Conservation (phyloP, 2,329 filamentous ascomycete species). For the Emydomyces testavorans region DNA sequence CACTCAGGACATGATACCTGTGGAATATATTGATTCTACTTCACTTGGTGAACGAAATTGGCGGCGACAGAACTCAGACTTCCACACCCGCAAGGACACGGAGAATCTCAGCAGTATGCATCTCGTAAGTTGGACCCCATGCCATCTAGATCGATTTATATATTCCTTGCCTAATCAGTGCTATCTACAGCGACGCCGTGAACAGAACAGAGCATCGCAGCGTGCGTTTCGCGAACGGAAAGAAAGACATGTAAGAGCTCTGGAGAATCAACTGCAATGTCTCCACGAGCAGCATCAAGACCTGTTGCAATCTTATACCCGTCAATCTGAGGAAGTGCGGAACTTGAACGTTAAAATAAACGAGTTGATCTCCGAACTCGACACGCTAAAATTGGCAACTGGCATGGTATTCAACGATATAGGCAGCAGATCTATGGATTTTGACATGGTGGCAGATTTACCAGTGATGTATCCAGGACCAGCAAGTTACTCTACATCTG, state of each 20-base stretch:
- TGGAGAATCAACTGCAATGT: conserved; percentile 66
- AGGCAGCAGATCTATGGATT: background rate
- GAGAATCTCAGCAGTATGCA: conserved; percentile 23
- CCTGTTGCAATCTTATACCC: conserved; percentile 24
- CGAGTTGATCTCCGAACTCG: conserved; percentile 21
- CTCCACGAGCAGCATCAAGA: conserved; percentile 33
- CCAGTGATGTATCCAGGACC: background rate
- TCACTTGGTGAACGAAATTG: conserved; percentile 20
- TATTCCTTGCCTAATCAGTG: conserved; percentile 8
- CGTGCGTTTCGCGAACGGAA: conserved; percentile 80
- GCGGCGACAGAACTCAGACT: conserved; percentile 17
- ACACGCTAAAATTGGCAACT: conserved; percentile 14
- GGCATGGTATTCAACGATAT: background rate
- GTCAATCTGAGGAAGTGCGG: conserved; percentile 23
- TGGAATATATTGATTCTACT: conserved; percentile 20
- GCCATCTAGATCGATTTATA: background rate
- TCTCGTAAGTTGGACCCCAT: conserved; percentile 17
- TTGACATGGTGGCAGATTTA: background rate
- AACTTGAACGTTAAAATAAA: conserved; percentile 21
- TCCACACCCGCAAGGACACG: conserved; percentile 15
- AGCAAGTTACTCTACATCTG: too few relatives aligned
- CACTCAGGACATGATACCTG: conserved; percentile 12
- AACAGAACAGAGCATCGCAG: conserved; percentile 77
- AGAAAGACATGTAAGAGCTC: conserved; percentile 73
- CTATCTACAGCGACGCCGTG: conserved; percentile 66